phyloP scores from a whole-genome alignment of 768 basidiomycete species.

The Asterophora parasitica region DNA sequence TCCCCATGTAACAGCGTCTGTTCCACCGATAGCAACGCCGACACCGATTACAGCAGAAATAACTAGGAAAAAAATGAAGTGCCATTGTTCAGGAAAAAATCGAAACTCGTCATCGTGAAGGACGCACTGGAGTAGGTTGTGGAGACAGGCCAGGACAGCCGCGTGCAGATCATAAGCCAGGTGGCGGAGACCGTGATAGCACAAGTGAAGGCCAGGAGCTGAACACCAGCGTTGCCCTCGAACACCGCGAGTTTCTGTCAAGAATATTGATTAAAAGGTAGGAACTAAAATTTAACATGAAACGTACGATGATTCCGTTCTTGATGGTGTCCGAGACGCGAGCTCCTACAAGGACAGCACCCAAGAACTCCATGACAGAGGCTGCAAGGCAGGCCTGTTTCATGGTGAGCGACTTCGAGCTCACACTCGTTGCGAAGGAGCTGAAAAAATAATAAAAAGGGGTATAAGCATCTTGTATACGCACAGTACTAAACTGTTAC shows the following conservation, averaged over 20 bases:
- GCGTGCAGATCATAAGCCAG: conserved; percentile 24
- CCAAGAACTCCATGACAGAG: conserved; percentile 23
- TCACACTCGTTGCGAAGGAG: conserved; percentile 22
- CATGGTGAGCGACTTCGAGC: conserved; percentile 23
- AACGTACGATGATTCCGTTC: conserved; percentile 24
- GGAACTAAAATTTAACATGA: not conserved
- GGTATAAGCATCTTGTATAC: not conserved
- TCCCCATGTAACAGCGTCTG: conserved; percentile 22
- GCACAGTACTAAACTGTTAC: not conserved
- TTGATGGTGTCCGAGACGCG: conserved; percentile 26
- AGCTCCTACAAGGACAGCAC: conserved; percentile 23
- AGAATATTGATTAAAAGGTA: not conserved
- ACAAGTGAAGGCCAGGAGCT: conserved; percentile 24
- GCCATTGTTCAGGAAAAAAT: not conserved
- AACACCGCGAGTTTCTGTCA: conserved; percentile 19
- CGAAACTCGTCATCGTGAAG: not conserved
- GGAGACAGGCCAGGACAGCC: conserved; percentile 24
- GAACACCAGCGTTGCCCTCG: conserved; percentile 23
- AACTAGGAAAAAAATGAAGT: conserved; percentile 4
- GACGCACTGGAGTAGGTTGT: conserved; percentile 22
- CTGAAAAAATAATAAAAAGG: conserved; percentile 5
- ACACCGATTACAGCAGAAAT: conserved; percentile 23
- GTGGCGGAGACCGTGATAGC: conserved; percentile 21
- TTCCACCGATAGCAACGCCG: conserved; percentile 22
- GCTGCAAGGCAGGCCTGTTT: conserved; percentile 23